Evolutionary conservation across 495 filamentous ascomycete species (phyloP).

Genomic region (Penicillium chermesinum): DNA sequence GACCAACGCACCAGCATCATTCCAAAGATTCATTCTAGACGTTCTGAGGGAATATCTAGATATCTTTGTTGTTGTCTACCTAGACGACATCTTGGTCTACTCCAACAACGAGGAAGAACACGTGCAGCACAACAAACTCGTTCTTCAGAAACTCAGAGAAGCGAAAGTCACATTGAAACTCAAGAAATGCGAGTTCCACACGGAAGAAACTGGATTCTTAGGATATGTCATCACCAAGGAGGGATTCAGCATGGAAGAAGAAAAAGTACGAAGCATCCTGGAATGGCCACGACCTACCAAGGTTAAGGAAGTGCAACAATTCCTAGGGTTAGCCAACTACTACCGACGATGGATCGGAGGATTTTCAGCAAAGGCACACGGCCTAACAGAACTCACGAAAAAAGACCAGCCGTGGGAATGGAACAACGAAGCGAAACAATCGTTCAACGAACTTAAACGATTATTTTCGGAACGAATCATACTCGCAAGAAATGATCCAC

Average conservation of each 20-base stretch:
- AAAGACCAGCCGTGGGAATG: slow-evolving; percentile 10
- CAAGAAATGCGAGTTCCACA: slow-evolving; percentile 6
- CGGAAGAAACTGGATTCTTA: slow-evolving; percentile 6
- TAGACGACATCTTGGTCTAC: slow-evolving; percentile 14
- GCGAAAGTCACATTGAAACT: neutral
- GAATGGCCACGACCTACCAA: slow-evolving; percentile 4
- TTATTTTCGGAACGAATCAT: neutral
- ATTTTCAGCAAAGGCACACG: slow-evolving; percentile 1
- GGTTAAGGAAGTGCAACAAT: slow-evolving; percentile 10
- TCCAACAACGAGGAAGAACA: neutral
- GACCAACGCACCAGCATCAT: slow-evolving; percentile 11
- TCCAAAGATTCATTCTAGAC: slow-evolving; percentile 6
- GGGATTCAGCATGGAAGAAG: slow-evolving; percentile 6
- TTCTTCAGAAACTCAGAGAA: neutral
- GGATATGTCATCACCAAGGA: slow-evolving; percentile 7
- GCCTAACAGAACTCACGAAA: slow-evolving; percentile 4
- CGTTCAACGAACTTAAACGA: slow-evolving; percentile 10
- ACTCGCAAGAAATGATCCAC: slow-evolving; percentile 3
- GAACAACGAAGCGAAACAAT: neutral
- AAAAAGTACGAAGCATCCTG: slow-evolving; percentile 10
- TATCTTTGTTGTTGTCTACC: slow-evolving; percentile 5
- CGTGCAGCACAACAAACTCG: neutral
- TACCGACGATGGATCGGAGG: slow-evolving; percentile 9
- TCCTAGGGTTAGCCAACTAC: slow-evolving; percentile 11
- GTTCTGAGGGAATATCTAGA: slow-evolving; percentile 8